Conservation (phyloP, 805 yeast species). For the Metschnikowia matae region DNA sequence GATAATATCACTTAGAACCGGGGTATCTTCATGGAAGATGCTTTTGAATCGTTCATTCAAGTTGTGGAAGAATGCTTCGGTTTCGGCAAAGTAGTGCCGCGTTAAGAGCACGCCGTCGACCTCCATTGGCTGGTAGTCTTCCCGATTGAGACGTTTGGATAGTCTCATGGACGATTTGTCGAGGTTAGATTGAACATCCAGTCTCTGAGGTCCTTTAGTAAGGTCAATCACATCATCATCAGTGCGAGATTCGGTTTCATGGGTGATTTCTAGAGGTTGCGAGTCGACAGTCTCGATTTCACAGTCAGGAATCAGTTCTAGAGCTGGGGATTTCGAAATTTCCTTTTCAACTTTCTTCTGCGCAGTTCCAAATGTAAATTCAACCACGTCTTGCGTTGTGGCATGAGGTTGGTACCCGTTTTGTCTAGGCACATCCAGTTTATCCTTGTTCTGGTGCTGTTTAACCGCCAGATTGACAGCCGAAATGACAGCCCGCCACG, state of each 20-base stretch:
- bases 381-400: constrained; percentile 44
- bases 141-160: constrained; percentile 30
- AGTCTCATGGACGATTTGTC: constrained; percentile 22
- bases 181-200: background rate
- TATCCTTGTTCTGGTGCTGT: constrained; percentile 29
- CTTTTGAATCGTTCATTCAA: constrained; percentile 17
- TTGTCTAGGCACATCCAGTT: constrained; percentile 35
- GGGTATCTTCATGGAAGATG: constrained; percentile 2
- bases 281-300: background rate
- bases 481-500: constrained; percentile 29
- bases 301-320: background rate
- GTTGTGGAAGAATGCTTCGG: constrained; percentile 21
- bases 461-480: constrained; percentile 33
- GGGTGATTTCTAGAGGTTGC: background rate
- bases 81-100: constrained; percentile 24
- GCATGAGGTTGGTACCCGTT: constrained; percentile 48
- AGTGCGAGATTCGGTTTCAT: background rate
- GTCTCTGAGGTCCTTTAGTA: background rate
- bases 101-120: constrained; percentile 22
- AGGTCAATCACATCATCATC: background rate
- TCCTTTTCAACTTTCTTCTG: background rate
- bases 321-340: background rate
- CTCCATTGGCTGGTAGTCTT: constrained; percentile 19
- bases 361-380: constrained; percentile 21
- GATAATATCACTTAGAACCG: constrained; percentile 12